Evolutionary conservation across 208 protist genomes (phyloP).

Genomic region (Lotmaria passim): DNA sequence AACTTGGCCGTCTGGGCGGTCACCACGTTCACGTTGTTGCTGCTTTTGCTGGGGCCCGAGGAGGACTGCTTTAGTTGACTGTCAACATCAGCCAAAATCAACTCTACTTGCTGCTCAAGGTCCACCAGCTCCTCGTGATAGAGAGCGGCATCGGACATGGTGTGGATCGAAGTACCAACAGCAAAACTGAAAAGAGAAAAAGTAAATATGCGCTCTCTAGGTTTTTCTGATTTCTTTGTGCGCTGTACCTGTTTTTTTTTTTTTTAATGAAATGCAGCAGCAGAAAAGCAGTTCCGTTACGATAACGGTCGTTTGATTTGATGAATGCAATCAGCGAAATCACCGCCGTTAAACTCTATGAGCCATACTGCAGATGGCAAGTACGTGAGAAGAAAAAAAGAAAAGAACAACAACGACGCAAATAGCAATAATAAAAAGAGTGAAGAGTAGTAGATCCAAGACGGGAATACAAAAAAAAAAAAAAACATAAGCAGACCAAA

Average conservation of each 20-base stretch:
- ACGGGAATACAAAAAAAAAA: constrained; percentile 4
- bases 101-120: constrained; percentile 53
- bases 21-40: constrained; percentile 5
- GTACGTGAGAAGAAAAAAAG: too few species aligned
- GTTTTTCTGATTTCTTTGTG: too few species aligned
- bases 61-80: neutral
- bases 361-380: too few species aligned
- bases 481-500: constrained; percentile 4
- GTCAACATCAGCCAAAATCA: constrained; percentile 29
- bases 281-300: too few species aligned
- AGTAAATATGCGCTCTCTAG: too few species aligned
- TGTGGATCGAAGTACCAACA: neutral
- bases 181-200: constrained; percentile 9
- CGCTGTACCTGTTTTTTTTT: too few species aligned
- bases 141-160: constrained; percentile 42
- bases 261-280: too few species aligned
- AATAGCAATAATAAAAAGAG: neutral
- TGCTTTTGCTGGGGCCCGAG: constrained; percentile 14
- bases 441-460: constrained; percentile 1
- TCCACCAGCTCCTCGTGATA: constrained; percentile 74
- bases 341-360: too few species aligned
- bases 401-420: constrained; percentile 12
- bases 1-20: constrained; percentile 18
- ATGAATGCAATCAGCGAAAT: too few species aligned
- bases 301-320: too few species aligned